A percentile compares a stretch with the other conserved stretches of the same genome.
phyloP scores from a whole-genome alignment of 2,329 filamentous ascomycete genomes.

The Lachnellula arida region DNA sequence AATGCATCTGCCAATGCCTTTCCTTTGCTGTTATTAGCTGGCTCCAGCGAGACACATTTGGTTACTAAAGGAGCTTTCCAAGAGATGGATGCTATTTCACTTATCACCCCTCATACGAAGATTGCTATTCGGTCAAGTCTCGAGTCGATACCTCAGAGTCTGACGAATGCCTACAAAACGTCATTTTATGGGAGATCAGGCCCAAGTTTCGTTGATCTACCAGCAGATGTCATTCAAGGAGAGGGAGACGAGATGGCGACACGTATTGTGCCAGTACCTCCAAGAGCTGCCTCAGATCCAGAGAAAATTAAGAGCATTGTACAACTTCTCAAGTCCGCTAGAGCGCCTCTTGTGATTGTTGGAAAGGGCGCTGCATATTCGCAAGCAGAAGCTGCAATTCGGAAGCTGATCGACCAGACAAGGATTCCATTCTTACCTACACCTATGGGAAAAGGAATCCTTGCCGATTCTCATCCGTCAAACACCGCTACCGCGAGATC shows the following conservation, averaged over 20 bases:
- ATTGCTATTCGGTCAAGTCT: constrained; percentile 41
- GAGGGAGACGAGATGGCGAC: constrained; percentile 23
- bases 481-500: constrained; percentile 51
- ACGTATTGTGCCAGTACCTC: constrained; percentile 34
- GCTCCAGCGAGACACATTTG: constrained; percentile 47
- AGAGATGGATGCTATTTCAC: constrained; percentile 50
- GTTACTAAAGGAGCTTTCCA: constrained; percentile 52
- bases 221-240: constrained; percentile 50
- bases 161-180: constrained; percentile 47
- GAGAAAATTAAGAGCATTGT: constrained; percentile 38
- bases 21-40: constrained; percentile 49
- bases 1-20: constrained; percentile 51
- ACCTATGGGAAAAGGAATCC: constrained; percentile 55
- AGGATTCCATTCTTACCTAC: constrained; percentile 52
- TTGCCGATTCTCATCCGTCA: constrained; percentile 48
- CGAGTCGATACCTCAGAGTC: constrained; percentile 42
- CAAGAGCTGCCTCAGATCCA: constrained; percentile 42
- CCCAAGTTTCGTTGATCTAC: constrained; percentile 49
- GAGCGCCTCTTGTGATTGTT: constrained; percentile 47
- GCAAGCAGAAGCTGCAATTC: constrained; percentile 42
- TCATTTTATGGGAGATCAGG: constrained; percentile 52
- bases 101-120: constrained; percentile 50
- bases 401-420: constrained; percentile 41
- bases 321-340: constrained; percentile 42
- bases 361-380: constrained; percentile 54